These are phyloP conservation scores for Fusarium sublunatum DNA, from an alignment of 2,329 filamentous ascomycete genomes.

Conservation along the genomic window DNA sequence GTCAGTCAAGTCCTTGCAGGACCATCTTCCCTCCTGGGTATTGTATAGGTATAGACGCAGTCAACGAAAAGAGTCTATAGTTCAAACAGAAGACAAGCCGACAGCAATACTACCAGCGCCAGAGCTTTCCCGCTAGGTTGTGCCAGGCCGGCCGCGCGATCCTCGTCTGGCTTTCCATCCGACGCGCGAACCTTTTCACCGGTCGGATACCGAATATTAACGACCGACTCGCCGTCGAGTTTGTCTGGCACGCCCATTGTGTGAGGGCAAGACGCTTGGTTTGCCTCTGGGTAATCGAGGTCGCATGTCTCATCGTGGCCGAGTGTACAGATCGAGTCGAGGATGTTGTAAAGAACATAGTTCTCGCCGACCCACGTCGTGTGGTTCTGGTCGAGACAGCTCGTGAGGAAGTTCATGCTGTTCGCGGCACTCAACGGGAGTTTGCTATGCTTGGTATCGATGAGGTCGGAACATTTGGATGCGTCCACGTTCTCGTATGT, in stretches of 20 bases:
- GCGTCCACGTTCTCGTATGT: slow-evolving; percentile 58
- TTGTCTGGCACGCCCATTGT: slow-evolving; percentile 52
- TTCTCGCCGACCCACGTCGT: slow-evolving; percentile 61
- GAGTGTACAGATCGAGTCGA: slow-evolving; percentile 59
- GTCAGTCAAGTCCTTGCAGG: neutral
- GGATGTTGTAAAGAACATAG: slow-evolving; percentile 63
- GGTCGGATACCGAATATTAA: slow-evolving; percentile 60
- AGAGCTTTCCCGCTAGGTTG: slow-evolving; percentile 19
- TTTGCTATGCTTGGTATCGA: slow-evolving; percentile 55
- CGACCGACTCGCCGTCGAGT: slow-evolving; percentile 56
- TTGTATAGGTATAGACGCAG: neutral
- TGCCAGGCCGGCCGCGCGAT: slow-evolving; percentile 3
- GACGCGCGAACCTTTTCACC: slow-evolving; percentile 56
- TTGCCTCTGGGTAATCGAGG: slow-evolving; percentile 56
- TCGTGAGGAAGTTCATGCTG: slow-evolving; percentile 64
- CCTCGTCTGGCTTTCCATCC: slow-evolving; percentile 31
- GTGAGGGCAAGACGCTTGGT: slow-evolving; percentile 59
- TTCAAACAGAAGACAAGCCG: slow-evolving; percentile 21
- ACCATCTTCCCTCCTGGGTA: neutral
- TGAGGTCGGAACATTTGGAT: slow-evolving; percentile 60
- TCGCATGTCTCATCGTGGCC: slow-evolving; percentile 60
- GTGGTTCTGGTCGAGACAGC: slow-evolving; percentile 54
- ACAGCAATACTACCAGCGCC: slow-evolving; percentile 30
- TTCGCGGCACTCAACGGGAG: slow-evolving; percentile 61
- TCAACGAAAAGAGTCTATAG: slow-evolving; percentile 1